Conservation (phyloP, 2,329 filamentous ascomycete genomes). For the Dactylellina parvicollis region DNA sequence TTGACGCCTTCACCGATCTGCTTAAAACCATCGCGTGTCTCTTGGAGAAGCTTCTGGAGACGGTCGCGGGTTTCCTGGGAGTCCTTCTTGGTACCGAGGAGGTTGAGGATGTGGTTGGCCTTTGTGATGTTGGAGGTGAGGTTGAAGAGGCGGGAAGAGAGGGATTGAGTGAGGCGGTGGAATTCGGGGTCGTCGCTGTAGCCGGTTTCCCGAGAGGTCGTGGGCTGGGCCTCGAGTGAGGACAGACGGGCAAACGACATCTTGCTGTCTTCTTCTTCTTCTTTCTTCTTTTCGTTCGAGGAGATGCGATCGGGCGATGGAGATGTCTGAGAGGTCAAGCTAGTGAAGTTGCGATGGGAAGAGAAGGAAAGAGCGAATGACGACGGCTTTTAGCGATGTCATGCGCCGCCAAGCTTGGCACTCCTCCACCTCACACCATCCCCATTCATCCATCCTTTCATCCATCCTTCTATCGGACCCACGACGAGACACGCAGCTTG, state of each 20-base stretch:
- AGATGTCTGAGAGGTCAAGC: background rate
- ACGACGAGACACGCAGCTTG: too few species aligned
- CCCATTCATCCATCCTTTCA: too few species aligned
- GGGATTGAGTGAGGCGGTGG: constrained; percentile 78
- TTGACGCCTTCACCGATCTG: constrained; percentile 93
- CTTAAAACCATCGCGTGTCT: constrained; percentile 86
- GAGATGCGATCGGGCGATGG: background rate
- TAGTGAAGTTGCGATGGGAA: constrained; percentile 9
- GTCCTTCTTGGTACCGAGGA: constrained; percentile 89
- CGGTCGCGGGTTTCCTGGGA: constrained; percentile 89
- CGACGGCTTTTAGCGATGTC: constrained; percentile 31
- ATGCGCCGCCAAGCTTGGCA: constrained; percentile 40
- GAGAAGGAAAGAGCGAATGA: constrained; percentile 13
- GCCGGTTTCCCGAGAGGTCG: constrained; percentile 73
- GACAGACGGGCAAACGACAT: constrained; percentile 96
- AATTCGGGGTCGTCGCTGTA: constrained; percentile 96
- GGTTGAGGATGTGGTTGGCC: constrained; percentile 81
- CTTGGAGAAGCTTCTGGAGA: constrained; percentile 85
- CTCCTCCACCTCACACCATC: too few species aligned
- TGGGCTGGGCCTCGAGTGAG: constrained; percentile 81
- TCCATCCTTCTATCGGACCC: too few species aligned
- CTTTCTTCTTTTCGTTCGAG: background rate
- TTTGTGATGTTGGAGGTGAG: constrained; percentile 88
- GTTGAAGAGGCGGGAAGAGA: constrained; percentile 88
- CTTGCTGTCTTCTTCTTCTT: background rate